Evolutionary conservation across 345 rosid genomes (phyloP).

Genomic region (Eucalyptus guilfoylei): DNA sequence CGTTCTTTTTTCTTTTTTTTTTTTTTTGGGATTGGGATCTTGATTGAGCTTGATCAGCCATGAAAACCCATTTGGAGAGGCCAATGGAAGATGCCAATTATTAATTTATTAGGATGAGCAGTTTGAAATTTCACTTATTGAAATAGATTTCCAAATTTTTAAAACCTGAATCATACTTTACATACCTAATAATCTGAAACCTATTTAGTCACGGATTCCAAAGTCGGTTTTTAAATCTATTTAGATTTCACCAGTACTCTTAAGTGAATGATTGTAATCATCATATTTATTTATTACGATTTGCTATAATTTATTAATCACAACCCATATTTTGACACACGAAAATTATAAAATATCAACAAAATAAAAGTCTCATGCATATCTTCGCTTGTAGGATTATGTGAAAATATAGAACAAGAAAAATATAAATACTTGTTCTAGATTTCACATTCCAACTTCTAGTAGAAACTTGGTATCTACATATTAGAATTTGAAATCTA

Average conservation of each 20-base stretch:
- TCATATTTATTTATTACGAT: too few species aligned
- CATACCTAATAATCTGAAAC: background rate
- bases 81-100: background rate
- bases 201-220: too few species aligned
- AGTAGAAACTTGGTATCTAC: background rate
- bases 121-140: too few species aligned
- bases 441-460: background rate
- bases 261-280: too few species aligned
- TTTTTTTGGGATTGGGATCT: background rate
- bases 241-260: rapidly evolving
- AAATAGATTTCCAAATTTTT: too few species aligned
- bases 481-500: background rate
- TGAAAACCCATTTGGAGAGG: background rate
- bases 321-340: too few species aligned
- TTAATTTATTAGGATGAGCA: too few species aligned
- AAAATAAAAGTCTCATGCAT: too few species aligned
- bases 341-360: too few species aligned
- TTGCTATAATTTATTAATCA: rapidly evolving
- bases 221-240: too few species aligned
- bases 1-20: too few species aligned
- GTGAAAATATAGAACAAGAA: too few species aligned
- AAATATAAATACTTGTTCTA: rapidly evolving
- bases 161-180: rapidly evolving
- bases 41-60: background rate
- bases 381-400: rapidly evolving